Evolutionary conservation across 2,329 filamentous ascomycete genomes (phyloP), one percentile per base, ranked within the genome.

Genomic region (Verticillium alfalfae): DNA sequence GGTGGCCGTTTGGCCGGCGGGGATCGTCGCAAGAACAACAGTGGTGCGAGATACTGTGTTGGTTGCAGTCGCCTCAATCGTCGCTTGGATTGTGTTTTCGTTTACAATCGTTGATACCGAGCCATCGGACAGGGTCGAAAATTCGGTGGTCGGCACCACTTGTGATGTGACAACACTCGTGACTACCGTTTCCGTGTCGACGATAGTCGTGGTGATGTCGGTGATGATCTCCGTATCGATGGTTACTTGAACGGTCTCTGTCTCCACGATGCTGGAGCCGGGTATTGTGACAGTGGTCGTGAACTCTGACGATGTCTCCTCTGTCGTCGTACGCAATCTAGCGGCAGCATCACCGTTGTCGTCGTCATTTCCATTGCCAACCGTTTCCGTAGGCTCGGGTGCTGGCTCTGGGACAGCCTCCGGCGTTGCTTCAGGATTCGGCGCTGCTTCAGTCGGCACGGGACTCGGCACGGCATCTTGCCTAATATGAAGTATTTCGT

Each of bases 401-500:
- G 56, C 9, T 8, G n/a, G 13, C 5, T 34, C 39, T 15, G 56
- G 26, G 13, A 13, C 10, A 0, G 60, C 45, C 6, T 58, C 45
- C 4, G 22, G 36, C 1, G 22, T 56, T 1, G 22, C 2, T 12
- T 55, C 39, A 8, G 6, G 56, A 15, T 16, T 45, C 22, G 7
- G 60, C 41, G 36, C 34, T 34, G 56, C 37, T 31, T 37, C 26
- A 64, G 39, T 7, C 59, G 15, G 62, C 9, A 22, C 45, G 8
- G 9, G n/a, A 13, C 45, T 52, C 18, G 45, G 45, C 18, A 22
- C 45, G 45, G 45, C 56, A 57, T 26, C 63, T 61, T 41, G 64
- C 62, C 54, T 64, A 55, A 56, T 16, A 26, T 59, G 26, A 26
- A 59, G 34, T 52, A 59, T 55, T 22, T 57, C 26, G 56, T 39